phyloP scores from a whole-genome alignment of 164 flowering plant genomes.

The Tetrastigma voinierianum region DNA sequence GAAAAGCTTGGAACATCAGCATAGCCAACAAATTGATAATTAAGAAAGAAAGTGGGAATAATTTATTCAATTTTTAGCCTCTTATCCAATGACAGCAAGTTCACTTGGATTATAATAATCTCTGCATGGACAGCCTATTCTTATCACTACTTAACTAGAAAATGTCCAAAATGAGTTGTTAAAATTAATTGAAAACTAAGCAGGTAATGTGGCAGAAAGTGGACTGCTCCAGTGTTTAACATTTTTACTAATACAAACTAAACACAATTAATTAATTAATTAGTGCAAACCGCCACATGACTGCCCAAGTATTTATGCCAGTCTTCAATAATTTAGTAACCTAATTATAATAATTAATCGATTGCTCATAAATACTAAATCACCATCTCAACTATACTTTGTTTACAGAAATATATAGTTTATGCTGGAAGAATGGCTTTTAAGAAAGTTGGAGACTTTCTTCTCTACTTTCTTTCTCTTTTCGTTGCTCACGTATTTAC shows the following conservation, averaged over 20 bases:
- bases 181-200: conserved; percentile 14
- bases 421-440: not conserved
- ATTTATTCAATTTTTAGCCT: too few relatives aligned
- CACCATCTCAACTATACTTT: conserved; percentile 2
- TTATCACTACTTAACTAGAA: not conserved
- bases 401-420: conserved; percentile 10
- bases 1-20: too few relatives aligned
- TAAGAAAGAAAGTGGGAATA: too few relatives aligned
- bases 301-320: not conserved
- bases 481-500: not conserved
- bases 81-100: too few relatives aligned
- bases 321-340: not conserved
- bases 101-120: too few relatives aligned
- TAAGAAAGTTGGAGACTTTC: conserved; percentile 10
- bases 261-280: not conserved
- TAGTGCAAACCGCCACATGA: conserved; percentile 5
- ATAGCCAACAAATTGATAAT: too few relatives aligned
- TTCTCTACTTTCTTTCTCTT: not conserved
- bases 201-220: conserved; percentile 20
- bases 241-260: not conserved
- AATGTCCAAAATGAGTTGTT: conserved; percentile 15
- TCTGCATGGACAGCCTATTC: too few relatives aligned
- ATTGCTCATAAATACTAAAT: not conserved
- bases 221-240: conserved; percentile 7
- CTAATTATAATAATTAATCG: not conserved